Evolutionary conservation across 371 early-diverging fungal genomes (phyloP), one percentile per base, ranked within the genome.

Genomic region (Capillidium rhysosporum): DNA sequence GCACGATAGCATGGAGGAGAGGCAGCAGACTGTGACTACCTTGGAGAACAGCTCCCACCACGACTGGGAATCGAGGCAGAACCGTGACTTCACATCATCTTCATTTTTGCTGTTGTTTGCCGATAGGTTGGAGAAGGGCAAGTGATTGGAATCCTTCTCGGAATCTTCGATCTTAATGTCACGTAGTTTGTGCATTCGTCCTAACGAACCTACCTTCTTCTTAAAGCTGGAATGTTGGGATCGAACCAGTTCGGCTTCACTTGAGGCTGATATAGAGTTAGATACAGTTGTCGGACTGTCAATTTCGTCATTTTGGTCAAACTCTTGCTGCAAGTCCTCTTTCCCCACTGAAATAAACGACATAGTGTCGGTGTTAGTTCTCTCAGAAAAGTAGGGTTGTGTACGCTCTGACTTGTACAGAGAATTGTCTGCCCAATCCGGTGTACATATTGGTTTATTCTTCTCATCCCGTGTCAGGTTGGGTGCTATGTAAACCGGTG

Each of bases 1-100:
- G 5, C 31, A 25, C 16, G 38, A 47, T 16, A 62, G 43, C 20
- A 41, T 40, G 9, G 29, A 34, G 38, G 47, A 29, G 2, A 63
- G 55, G 44, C 60, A 64, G 34, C 66, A 69, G 16, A 55, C 20
- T 5, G 69, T 63, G 10, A 59, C 34, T n/a, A 44, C 4, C 21
- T 38, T 52, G 2, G 67, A 61, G 24, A 65, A 46, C 24, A 52
- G 20, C 9, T 58, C 57, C 65, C 69, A 69, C 3, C n/a, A 16
- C 25, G 39, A 34, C 60, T 56, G 25, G 26, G 20, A 34, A 24
- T 26, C 40, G 10, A 52, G 16, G 18, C 40, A 23, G 14, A 40
- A 23, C 8, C 18, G 23, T 40, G 40, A 18, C 52, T 12, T 52
- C 14, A 18, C 7, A n/a, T 20, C 56, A 34, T 25, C 44, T 8